Percentiles rank a stretch among this genome's conserved stretches.
phyloP scores from a whole-genome alignment of 306 rosid species.

The Cicer arietinum region DNA sequence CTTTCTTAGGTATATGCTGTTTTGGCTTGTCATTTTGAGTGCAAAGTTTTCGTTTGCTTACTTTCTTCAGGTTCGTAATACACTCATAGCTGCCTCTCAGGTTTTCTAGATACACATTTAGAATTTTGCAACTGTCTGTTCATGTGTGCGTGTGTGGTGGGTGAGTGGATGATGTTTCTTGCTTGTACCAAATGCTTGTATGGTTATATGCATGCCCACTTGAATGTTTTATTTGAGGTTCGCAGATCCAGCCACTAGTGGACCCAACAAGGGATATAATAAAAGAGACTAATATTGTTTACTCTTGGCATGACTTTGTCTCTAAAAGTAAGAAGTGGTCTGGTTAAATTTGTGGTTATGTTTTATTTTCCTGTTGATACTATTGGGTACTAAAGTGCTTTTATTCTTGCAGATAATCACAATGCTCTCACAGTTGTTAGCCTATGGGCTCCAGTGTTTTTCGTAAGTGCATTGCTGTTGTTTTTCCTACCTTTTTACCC shows the following conservation, averaged over 20 bases:
- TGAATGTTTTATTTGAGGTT: conserved; percentile 34
- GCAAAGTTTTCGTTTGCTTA: conserved; percentile 89
- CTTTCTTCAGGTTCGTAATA: conserved; percentile 79
- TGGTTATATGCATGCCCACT: neutral
- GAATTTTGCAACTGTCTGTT: neutral
- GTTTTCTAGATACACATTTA: conserved; percentile 7
- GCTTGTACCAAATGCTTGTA: neutral
- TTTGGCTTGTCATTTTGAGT: conserved; percentile 82
- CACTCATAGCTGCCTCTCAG: neutral
- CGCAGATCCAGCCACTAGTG: conserved; percentile 86
- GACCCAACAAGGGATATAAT: conserved; percentile 67
- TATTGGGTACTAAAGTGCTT: conserved; percentile 28
- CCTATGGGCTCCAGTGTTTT: conserved; percentile 85
- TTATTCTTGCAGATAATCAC: conserved; percentile 73
- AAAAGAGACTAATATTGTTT: conserved; percentile 33
- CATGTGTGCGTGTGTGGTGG: neutral
- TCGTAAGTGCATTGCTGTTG: conserved; percentile 60
- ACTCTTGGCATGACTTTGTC: conserved; percentile 90
- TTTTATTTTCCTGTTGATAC: conserved; percentile 24
- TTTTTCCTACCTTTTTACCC: conserved; percentile 1
- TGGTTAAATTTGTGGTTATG: conserved; percentile 2
- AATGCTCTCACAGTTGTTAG: conserved; percentile 72
- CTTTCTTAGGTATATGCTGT: conserved; percentile 75
- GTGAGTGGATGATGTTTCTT: neutral
- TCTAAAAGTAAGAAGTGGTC: conserved; percentile 66